Evolutionary conservation across 495 filamentous ascomycete species (phyloP), one percentile per base, ranked within the genome.

Genomic region (Penicillium goetzii): DNA sequence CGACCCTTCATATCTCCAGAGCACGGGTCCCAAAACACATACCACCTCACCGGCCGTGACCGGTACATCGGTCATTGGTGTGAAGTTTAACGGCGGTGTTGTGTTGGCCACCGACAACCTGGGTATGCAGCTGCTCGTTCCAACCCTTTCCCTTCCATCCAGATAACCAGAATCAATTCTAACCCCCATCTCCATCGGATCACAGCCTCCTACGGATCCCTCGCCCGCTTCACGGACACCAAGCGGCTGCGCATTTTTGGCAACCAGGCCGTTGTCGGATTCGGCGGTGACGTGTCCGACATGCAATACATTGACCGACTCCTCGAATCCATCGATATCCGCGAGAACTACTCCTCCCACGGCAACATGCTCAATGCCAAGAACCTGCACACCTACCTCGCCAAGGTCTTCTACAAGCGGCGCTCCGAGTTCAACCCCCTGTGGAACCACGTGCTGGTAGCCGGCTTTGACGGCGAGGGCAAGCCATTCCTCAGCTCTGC

Each of bases 301-400:
- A 98, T 99, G 95, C 95, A 99, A 80, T 92, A 93, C 78, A 88
- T 99, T 26, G 90, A 96, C 84, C 91, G 95, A 57, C 85, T 96
- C 62, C 87, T 99, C 61, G 87, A 84, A 70, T 88, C 90, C 58
- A 89, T 98, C 67, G 86, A 89, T 74, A 92, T 93, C 81, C 83
- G 89, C 73, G 95, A 98, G 80, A 90, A 92, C 62, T 97, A 99
- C 81, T 84, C 84, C 56, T 75, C 78, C 58, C 76, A 84, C 64
- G 70, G 74, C 41, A 84, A 83, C 70, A 77, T 83, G 59, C 86
- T 97, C 64, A 90, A 90, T 76, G 93, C 93, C n/a, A 88, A 88
- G 74, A 96, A 97, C 76, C 86, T 99, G 61, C 93, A 98, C 85
- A 95, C 90, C 71, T 99, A 97, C 78, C 88, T 99, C 21, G 83